Base-by-base conservation (phyloP, 108 stramenopile genomes). In the Tribonema minus region DNA sequence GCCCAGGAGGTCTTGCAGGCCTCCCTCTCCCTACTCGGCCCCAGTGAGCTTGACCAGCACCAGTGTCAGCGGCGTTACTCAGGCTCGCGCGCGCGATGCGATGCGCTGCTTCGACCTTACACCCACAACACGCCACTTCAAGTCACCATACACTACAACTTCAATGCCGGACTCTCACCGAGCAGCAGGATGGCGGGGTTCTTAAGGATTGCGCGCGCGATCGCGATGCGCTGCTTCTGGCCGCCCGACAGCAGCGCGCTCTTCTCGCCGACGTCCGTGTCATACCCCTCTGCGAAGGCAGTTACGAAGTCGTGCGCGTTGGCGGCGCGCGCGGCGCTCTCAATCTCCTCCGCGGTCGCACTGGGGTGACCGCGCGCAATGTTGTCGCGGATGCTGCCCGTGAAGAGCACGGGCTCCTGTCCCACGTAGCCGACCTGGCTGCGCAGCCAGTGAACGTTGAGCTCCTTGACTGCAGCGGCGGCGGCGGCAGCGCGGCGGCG, bases 381-480 rank as follows among this genome's bases (percentile, higher is more conserved):
- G 82, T 97, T 97, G 29, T 94, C 93, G 65, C 73, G 72, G 28
- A 96, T 92, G 0, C 88, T 92, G 34, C 91, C 92, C 34, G 88
- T 76, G 75, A 92, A 92, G 34, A 96, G 86, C 28, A 82, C 88
- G 0, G 92, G 91, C 68, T 97, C 91, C 82, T 93, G 92, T 1
- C 85, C 71, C 46, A 93, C 91, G 27, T 87, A 69, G 5, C 90
- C 91, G 41, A 92, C 82, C 68, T 90, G 63, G 30, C 28, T 37
- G 33, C 74, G 76, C 26, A 81, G 65, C 80, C 80, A 81, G 15
- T 63, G 34, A n/a, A 81, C 77, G 62, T 81, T 81, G 46, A 74
- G 27, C 36, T 71, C 68, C 76, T 33, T 78, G 36, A 73, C 35
- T n/a, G n/a, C n/a, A n/a, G n/a, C n/a, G n/a, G n/a, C n/a, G n/a